Evolutionary conservation across 1,284 basidiomycete species (phyloP), one percentile per base, ranked within the genome.

Genomic region (Somion occarium): DNA sequence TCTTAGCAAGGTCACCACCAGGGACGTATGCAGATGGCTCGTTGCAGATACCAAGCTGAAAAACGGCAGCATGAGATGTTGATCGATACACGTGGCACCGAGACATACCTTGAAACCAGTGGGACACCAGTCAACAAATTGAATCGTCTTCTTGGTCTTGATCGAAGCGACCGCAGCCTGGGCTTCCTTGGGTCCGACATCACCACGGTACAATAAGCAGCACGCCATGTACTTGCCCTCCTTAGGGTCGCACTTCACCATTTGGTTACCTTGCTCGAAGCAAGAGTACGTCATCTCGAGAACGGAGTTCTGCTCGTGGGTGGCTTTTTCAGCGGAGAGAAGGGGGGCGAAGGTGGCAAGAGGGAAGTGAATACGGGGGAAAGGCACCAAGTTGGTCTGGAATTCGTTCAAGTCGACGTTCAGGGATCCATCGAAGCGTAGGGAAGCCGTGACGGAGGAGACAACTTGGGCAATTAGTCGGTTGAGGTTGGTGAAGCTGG

Each of bases 361-460:
- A 48, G 96, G 95, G 88, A 98, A 98, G 73, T 99, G 96, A 60
- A 98, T 98, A 70, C 96, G 91, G 52, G 93, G 93, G 86, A 94
- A 95, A 83, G 92, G 95, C 52, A 98, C 95, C 69, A 98, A 75
- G 75, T 98, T 98, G 58, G 94, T 98, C 78, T 98, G 96, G 84
- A 99, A 98, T 76, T 99, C 95, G 73, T 92, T 94, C 61, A 99
- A 72, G 72, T 99, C 96, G 64, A 98, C 96, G 71, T 99, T 98
- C 66, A 98, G 81, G 56, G 94, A 97, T 44, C 96, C 96, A 65
- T 97, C 95, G 72, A 99, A 99, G 57, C 96, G 91, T 53, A 99
- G 82, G 44, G 96, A 98, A 38, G 95, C 95, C 25, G 96, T 98
- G 72, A 98, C 85, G 50, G 94, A 97, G 15, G 96, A 99, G 54